These are phyloP conservation scores for Chenopodium album DNA, from an alignment of 148 eudicot genomes.

Conservation along the genomic window DNA sequence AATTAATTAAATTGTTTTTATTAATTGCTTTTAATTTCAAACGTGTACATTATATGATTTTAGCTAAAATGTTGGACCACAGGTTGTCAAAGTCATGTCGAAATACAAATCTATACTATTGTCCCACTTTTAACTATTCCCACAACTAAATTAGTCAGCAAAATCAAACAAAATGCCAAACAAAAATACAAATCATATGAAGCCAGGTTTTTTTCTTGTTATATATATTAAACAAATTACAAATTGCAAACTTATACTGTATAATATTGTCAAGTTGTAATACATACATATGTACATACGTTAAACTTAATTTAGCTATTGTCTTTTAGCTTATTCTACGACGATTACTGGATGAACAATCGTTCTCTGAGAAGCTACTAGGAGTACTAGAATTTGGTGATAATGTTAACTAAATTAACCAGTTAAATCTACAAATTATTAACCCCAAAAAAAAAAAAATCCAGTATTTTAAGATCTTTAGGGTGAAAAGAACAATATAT, in stretches of 20 bases:
- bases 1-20: too few relatives aligned
- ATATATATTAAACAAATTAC: background rate
- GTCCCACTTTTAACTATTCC: background rate
- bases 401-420: background rate
- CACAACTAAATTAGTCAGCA: slow-evolving; percentile 9
- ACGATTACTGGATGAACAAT: background rate
- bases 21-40: background rate
- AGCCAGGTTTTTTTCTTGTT: slow-evolving; percentile 1
- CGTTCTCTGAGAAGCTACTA: background rate
- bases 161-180: background rate
- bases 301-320: background rate
- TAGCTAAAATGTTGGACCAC: slow-evolving; percentile 2
- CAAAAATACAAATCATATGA: background rate
- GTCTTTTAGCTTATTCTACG: background rate
- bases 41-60: background rate
- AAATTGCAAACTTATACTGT: background rate
- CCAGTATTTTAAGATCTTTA: too few relatives aligned
- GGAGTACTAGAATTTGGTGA: background rate
- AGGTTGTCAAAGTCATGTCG: slow-evolving; percentile 7
- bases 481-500: too few relatives aligned
- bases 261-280: slow-evolving; percentile 11
- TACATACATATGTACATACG: background rate
- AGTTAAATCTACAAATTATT: background rate
- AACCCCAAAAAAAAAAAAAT: too few relatives aligned
- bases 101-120: background rate